Conservation (phyloP, 2,329 filamentous ascomycete genomes). For the Colletotrichum godetiae region DNA sequence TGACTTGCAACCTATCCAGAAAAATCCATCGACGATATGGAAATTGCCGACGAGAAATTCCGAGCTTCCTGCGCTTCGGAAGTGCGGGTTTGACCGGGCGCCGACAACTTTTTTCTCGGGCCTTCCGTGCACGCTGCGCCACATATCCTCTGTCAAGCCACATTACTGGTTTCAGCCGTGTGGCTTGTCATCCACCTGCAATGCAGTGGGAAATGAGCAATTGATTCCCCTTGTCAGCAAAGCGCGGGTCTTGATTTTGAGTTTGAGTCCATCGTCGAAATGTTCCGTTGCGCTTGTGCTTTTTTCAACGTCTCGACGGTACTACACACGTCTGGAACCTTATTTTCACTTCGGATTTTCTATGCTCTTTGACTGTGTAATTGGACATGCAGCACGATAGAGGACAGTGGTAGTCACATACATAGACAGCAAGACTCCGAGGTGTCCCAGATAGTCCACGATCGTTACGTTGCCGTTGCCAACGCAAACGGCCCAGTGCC, state of each 20-base stretch:
- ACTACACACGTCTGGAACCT: not conserved
- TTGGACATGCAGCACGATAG: not conserved
- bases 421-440: not conserved
- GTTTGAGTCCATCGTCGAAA: slow-evolving; percentile 19
- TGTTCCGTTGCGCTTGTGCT: slow-evolving; percentile 17
- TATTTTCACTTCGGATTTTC: not conserved
- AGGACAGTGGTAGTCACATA: too few species aligned
- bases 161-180: not conserved
- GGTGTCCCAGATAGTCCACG: not conserved
- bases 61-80: slow-evolving; percentile 8
- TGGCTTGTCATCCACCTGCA: too few species aligned
- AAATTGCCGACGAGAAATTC: slow-evolving; percentile 35
- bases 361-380: not conserved
- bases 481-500: too few species aligned
- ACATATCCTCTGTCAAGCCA: not conserved
- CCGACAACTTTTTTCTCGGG: slow-evolving; percentile 5
- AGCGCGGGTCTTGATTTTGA: slow-evolving; percentile 7
- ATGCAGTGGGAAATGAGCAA: not conserved
- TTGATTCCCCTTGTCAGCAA: not conserved
- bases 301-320: not conserved
- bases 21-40: slow-evolving; percentile 25
- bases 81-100: slow-evolving; percentile 14
- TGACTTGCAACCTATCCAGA: slow-evolving; percentile 14
- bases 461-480: not conserved
- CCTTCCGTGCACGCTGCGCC: not conserved